These are phyloP conservation scores for Aethionema arabicum DNA, from an alignment of 345 rosid species.

Conservation along the genomic window DNA sequence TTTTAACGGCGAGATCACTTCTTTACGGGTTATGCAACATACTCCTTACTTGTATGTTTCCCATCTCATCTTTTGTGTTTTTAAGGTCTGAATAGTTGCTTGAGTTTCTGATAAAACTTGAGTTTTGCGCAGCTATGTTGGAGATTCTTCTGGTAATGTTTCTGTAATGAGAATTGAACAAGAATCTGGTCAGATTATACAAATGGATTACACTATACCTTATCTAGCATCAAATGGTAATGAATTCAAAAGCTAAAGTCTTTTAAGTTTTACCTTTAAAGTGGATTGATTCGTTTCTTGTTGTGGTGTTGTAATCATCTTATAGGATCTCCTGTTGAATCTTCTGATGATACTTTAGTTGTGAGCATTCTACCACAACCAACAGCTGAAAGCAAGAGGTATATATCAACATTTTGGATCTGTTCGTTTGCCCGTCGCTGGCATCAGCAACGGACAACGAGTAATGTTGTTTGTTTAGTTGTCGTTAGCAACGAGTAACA, in stretches of 20 bases:
- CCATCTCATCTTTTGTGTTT: background rate
- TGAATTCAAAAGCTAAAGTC: background rate
- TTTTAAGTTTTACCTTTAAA: background rate
- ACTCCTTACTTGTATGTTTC: conserved; percentile 63
- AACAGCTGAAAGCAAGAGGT: conserved; percentile 86
- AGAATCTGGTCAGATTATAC: conserved; percentile 42
- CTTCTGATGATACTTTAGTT: conserved; percentile 54
- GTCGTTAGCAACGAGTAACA: too few relatives aligned
- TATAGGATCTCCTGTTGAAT: conserved; percentile 59
- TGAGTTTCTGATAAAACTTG: conserved; percentile 22
- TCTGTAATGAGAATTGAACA: conserved; percentile 62
- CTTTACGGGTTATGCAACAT: conserved; percentile 62
- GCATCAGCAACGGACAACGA: too few relatives aligned
- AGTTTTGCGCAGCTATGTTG: conserved; percentile 60
- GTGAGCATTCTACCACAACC: conserved; percentile 65
- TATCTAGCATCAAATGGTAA: conserved; percentile 71
- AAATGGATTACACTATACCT: conserved; percentile 72
- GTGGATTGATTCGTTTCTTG: background rate
- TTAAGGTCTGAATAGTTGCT: background rate
- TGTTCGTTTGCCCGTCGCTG: too few relatives aligned
- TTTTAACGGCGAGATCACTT: conserved; percentile 57
- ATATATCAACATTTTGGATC: background rate
- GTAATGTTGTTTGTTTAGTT: too few relatives aligned
- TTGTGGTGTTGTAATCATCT: conserved; percentile 5
- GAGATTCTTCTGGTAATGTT: conserved; percentile 74